These are phyloP conservation scores for Chlorophyllum brunneum DNA, from an alignment of 768 basidiomycete genomes.

Conservation along the genomic window DNA sequence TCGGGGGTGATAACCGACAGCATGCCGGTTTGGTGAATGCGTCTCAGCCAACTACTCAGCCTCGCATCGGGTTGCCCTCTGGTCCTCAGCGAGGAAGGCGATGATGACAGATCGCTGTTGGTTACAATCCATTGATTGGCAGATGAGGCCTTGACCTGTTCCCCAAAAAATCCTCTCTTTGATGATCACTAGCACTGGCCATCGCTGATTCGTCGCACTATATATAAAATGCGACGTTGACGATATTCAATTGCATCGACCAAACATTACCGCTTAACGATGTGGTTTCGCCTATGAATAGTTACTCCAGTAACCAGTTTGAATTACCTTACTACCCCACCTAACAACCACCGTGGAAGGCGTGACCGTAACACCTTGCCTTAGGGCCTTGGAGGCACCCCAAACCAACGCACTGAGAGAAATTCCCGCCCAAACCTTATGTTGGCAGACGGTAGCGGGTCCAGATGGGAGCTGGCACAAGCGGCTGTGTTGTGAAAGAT, in stretches of 20 bases:
- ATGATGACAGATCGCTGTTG: conserved; percentile 6
- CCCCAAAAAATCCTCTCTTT: background rate
- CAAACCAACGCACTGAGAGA: no score
- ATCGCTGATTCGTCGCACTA: background rate
- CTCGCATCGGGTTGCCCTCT: conserved; percentile 32
- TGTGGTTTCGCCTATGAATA: conserved; percentile 10
- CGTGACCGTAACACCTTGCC: no score
- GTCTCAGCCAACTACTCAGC: conserved; percentile 13
- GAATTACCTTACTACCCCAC: background rate
- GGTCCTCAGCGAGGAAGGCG: conserved; percentile 23
- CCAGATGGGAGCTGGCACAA: no score
- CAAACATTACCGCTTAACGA: background rate
- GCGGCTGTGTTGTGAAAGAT: no score
- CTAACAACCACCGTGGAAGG: conserved; percentile 1
- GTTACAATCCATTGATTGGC: conserved; percentile 6
- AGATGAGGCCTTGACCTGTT: background rate
- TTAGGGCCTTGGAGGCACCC: no score
- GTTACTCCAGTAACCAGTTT: background rate
- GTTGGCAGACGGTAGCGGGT: no score
- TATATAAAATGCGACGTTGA: background rate
- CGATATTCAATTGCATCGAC: background rate
- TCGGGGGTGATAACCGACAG: background rate
- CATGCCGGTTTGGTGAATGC: background rate
- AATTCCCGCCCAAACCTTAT: no score
- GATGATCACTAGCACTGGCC: background rate